Conservation (phyloP, 2,329 filamentous ascomycete genomes). For the Epichloe elymi region DNA sequence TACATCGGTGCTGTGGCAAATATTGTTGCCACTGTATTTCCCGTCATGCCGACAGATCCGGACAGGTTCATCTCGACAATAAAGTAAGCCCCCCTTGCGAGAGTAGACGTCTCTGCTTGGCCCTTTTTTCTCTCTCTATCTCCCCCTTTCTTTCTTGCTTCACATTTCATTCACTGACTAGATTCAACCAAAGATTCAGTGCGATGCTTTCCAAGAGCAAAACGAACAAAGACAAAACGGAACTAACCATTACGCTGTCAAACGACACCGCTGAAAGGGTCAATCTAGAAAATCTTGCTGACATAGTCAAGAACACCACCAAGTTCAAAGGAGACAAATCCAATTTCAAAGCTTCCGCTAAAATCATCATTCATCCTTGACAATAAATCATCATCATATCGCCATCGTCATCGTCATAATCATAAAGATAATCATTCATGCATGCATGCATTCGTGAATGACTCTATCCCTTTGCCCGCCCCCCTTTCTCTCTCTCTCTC, state of each 20-base stretch:
- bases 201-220: conserved; percentile 2
- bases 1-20: conserved; percentile 37
- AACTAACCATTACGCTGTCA: conserved; percentile 23
- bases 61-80: conserved; percentile 23
- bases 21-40: conserved; percentile 28
- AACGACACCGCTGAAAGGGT: conserved; percentile 17
- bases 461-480: background rate
- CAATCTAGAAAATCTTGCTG: conserved; percentile 20
- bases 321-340: conserved; percentile 20
- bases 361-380: conserved; percentile 15
- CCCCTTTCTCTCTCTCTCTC: background rate
- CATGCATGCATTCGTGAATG: background rate
- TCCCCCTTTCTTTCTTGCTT: background rate
- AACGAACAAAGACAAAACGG: conserved; percentile 23
- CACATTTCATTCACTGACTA: background rate
- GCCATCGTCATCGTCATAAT: conserved; percentile 4
- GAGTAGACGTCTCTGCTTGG: background rate
- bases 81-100: conserved; percentile 18
- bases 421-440: conserved; percentile 1
- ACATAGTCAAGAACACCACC: conserved; percentile 19
- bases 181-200: background rate
- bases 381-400: background rate
- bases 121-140: background rate
- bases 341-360: conserved; percentile 20
- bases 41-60: conserved; percentile 25